Evolutionary conservation across 2,329 filamentous ascomycete species (phyloP), one percentile per base, ranked within the genome.

Genomic region (Exophiala aquamarina): DNA sequence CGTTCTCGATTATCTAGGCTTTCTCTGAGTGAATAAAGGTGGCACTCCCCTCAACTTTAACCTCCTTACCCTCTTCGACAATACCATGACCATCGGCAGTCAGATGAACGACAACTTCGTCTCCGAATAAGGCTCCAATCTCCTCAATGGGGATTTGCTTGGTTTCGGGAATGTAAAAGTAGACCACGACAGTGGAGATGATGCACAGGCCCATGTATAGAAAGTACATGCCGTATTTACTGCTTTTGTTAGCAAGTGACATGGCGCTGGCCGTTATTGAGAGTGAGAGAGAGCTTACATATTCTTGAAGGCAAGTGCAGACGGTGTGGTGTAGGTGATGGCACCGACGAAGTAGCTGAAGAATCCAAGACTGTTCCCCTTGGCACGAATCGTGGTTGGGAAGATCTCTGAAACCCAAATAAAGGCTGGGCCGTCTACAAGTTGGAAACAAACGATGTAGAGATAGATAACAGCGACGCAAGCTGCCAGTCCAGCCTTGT

Each of bases 391-490:
- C 1, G 28, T 23, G 4, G 46, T 53, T 10, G 50, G 50, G n/a
- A 36, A 54, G 20, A 54, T 41, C 43, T 54, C 50, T 14, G 40
- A 21, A 13, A 34, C 36, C 33, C 44, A 55, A 19, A 73, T 61
- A 46, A 73, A 75, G 58, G 71, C 69, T 6, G 68, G 72, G 1
- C 71, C 72, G 48, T 75, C 72, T 13, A 51, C 41, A 32, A 14
- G 31, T 19, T 50, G 43, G 18, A 39, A 71, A 52, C 62, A 70
- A 45, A 65, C 53, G 36, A 69, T 65, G 44, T 63, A 69, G 44
- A 70, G 60, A 54, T 66, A 70, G 23, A 68, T 59, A 56, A 70
- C 69, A 44, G 70, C 67, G 0, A 70, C 61, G 6, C 63, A 65
- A 5, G 64, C 68, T 18, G 59, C 59, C 7, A 65, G 60, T 5